Evolutionary conservation across 1,139 yeast genomes (phyloP).

Genomic region (Geotrichum candidum): DNA sequence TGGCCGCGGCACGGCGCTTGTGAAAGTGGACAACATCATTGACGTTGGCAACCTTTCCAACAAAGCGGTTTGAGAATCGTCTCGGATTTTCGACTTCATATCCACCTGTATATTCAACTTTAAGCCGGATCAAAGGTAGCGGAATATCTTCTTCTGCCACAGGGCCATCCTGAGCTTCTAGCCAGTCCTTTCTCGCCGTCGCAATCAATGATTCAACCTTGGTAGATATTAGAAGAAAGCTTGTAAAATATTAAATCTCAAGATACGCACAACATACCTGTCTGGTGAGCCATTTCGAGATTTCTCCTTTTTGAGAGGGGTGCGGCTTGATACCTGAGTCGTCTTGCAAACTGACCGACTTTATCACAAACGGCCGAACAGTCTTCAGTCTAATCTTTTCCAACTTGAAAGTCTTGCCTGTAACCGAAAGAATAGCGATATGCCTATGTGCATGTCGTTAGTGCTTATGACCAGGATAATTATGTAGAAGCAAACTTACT

Average conservation of each 20-base stretch:
- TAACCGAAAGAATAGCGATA: slow-evolving; percentile 63
- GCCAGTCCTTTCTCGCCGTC: slow-evolving; percentile 51
- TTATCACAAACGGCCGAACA: slow-evolving; percentile 78
- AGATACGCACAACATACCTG: background rate
- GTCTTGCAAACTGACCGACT: slow-evolving; percentile 50
- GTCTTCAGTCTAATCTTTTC: slow-evolving; percentile 64
- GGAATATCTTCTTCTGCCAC: slow-evolving; percentile 40
- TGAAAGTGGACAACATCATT: slow-evolving; percentile 67
- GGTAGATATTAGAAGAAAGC: background rate
- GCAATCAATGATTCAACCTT: slow-evolving; percentile 64
- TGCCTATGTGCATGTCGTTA: background rate
- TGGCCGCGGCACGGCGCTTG: slow-evolving; percentile 8
- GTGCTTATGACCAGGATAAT: background rate
- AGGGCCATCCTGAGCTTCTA: slow-evolving; percentile 28
- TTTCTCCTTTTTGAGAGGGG: slow-evolving; percentile 55
- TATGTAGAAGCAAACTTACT: slow-evolving; percentile 36
- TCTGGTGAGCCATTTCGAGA: slow-evolving; percentile 52
- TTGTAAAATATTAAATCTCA: background rate
- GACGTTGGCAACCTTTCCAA: slow-evolving; percentile 83
- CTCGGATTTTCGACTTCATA: slow-evolving; percentile 88
- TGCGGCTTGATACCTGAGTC: slow-evolving; percentile 57
- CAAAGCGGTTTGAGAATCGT: slow-evolving; percentile 82
- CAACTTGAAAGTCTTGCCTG: slow-evolving; percentile 52
- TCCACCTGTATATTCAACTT: slow-evolving; percentile 87
- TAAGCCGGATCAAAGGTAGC: slow-evolving; percentile 70